Evolutionary conservation across 1,284 basidiomycete species (phyloP).

Genomic region (Phylloporus gajari): DNA sequence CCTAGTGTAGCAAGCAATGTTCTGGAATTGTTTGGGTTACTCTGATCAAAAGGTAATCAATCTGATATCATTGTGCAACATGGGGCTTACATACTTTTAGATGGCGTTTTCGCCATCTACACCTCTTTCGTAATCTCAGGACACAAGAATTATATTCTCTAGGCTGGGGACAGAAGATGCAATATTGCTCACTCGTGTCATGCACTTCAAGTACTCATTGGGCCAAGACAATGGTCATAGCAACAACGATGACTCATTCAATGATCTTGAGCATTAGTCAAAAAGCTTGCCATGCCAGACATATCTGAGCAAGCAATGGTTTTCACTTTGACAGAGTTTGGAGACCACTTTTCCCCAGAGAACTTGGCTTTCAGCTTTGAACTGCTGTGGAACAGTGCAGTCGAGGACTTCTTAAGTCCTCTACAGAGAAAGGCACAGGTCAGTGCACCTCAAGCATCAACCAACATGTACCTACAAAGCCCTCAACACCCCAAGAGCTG

Average conservation of each 20-base stretch:
- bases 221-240: conserved; percentile 68
- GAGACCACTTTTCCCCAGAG: conserved; percentile 82
- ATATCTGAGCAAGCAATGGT: conserved; percentile 74
- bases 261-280: conserved; percentile 73
- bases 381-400: conserved; percentile 90
- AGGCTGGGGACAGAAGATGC: conserved; percentile 88
- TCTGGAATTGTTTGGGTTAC: too few relatives aligned
- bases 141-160: conserved; percentile 72
- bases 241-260: conserved; percentile 72
- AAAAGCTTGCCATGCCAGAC: conserved; percentile 63
- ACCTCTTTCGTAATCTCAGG: conserved; percentile 61
- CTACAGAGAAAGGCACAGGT: conserved; percentile 67
- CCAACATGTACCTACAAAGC: too few relatives aligned
- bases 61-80: not conserved
- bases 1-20: conserved; percentile 47
- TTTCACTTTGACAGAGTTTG: conserved; percentile 76
- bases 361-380: conserved; percentile 95
- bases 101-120: conserved; percentile 84
- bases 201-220: conserved; percentile 81
- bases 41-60: conserved; percentile 85
- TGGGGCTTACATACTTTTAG: conserved; percentile 50
- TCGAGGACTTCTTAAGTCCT: conserved; percentile 87
- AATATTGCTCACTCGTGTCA: conserved; percentile 86
- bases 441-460: too few relatives aligned
- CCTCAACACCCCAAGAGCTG: too few relatives aligned